Evolutionary conservation across 2,329 filamentous ascomycete genomes (phyloP), one percentile per base, ranked within the genome.

Genomic region (Aureobasidium subglaciale): DNA sequence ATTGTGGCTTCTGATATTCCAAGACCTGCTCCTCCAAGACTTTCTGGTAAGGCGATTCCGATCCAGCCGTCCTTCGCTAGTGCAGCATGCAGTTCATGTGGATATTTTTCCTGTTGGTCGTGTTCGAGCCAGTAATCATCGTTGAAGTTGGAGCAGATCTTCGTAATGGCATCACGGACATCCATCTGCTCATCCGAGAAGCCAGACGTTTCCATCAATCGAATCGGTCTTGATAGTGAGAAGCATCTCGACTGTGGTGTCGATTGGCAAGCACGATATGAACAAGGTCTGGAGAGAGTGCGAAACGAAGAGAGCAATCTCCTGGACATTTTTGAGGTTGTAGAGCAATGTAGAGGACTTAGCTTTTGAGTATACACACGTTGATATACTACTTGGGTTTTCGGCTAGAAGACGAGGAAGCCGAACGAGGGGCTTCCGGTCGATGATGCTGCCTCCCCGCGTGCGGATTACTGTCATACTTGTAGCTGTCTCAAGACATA

Each of bases 1-100:
- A 92, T 87, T 0, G 85, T 88, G 1, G 88, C 88, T 66, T 93
- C 88, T 0, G 86, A 85, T 32, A 95, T 60, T 8, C 84, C 88
- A 8, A 95, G 71, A 0, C 86, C 87, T 1, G 86, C 79, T 0
- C 88, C 89, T 3, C 89, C 88, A 0, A 90, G 77, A 0, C 80
- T 75, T 65, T 90, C 86, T 0, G 88, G 87, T 3, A 93, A 72
- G 0, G 87, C 87, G 61, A 92, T 90, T 2, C 88, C 88, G 37
- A 93, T 79, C 87, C 87, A 93, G 6, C 89, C 88, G 60, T 84
- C 86, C 56, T 81, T 80, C 7, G 88, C 85, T 8, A 93, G 70
- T 0, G 86, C 86, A 0, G 84, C 80, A 67, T 93, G 88, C 37
- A 95, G 84, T 32, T 90, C 87, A 49, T 81, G 78, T 0, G 88